These are phyloP conservation scores for Rhodotorula graminis DNA, from an alignment of 768 basidiomycete genomes.

Conservation along the genomic window DNA sequence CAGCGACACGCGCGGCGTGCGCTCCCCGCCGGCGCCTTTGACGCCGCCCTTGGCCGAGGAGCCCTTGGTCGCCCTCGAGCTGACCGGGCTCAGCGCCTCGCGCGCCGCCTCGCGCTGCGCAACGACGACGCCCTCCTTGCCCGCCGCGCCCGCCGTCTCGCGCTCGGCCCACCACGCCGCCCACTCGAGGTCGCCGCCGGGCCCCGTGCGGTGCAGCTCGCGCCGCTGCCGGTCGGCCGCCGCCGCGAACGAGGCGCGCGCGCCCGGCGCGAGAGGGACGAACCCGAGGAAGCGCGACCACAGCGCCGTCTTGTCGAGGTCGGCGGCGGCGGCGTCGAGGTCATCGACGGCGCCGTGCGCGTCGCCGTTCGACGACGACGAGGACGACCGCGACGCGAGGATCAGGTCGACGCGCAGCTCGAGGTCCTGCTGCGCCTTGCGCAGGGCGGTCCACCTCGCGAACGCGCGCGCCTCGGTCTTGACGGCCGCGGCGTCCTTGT, in stretches of 20 bases:
- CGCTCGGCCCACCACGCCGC: constrained; percentile 27
- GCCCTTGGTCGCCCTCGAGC: neutral
- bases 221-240: neutral
- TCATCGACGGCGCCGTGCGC: no score
- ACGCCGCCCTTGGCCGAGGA: neutral
- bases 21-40: neutral
- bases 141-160: constrained; percentile 18
- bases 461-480: constrained; percentile 13
- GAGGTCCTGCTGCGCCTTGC: constrained; percentile 27
- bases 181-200: constrained; percentile 30
- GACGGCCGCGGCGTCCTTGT: neutral
- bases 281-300: constrained; percentile 16
- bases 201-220: constrained; percentile 7
- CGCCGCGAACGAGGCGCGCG: neutral
- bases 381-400: neutral
- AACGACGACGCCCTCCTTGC: constrained; percentile 8
- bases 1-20: neutral
- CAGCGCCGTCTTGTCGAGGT: neutral
- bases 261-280: neutral
- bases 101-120: constrained; percentile 9
- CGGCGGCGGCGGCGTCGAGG: no score
- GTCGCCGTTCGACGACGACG: neutral
- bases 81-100: neutral
- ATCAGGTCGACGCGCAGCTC: constrained; percentile 25
- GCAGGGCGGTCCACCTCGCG: constrained; percentile 10